A percentile compares a stretch with the other conserved stretches of the same genome.
These are phyloP conservation scores for Apiospora aurea DNA, from an alignment of 2,329 filamentous ascomycete species.

Conservation along the genomic window DNA sequence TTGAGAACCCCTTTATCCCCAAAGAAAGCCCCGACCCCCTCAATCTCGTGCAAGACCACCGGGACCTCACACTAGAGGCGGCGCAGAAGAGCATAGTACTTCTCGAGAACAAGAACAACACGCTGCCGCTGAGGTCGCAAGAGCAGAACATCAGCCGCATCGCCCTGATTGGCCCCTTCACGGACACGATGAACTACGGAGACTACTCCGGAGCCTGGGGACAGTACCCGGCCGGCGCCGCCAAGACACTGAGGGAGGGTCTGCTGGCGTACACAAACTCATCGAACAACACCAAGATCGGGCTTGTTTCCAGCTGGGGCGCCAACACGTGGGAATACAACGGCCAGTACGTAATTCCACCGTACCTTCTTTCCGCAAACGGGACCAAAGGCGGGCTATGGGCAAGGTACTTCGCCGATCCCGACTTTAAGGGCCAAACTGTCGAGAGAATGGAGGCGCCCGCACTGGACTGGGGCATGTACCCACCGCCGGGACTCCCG, in stretches of 20 bases:
- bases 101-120: slow-evolving; percentile 49
- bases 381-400: slow-evolving; percentile 46
- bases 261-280: slow-evolving; percentile 37
- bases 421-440: slow-evolving; percentile 45
- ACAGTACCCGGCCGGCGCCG: slow-evolving; percentile 46
- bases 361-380: slow-evolving; percentile 48
- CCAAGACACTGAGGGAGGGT: slow-evolving; percentile 48
- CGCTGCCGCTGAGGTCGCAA: slow-evolving; percentile 43
- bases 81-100: slow-evolving; percentile 52
- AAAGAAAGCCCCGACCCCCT: slow-evolving; percentile 40
- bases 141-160: slow-evolving; percentile 43
- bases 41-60: slow-evolving; percentile 44
- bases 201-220: slow-evolving; percentile 53
- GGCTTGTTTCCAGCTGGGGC: slow-evolving; percentile 51
- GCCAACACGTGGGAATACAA: slow-evolving; percentile 53
- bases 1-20: slow-evolving; percentile 47
- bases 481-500: slow-evolving; percentile 49
- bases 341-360: slow-evolving; percentile 50
- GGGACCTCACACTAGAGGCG: slow-evolving; percentile 48
- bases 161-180: slow-evolving; percentile 50
- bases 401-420: slow-evolving; percentile 50
- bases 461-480: slow-evolving; percentile 52
- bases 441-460: slow-evolving; percentile 44
- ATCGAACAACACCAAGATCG: slow-evolving; percentile 30
- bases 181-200: slow-evolving; percentile 51